Evolutionary conservation across 2,329 filamentous ascomycete species (phyloP), one percentile per base, ranked within the genome.

Genomic region (Aspergillus fumigatiaffinis): DNA sequence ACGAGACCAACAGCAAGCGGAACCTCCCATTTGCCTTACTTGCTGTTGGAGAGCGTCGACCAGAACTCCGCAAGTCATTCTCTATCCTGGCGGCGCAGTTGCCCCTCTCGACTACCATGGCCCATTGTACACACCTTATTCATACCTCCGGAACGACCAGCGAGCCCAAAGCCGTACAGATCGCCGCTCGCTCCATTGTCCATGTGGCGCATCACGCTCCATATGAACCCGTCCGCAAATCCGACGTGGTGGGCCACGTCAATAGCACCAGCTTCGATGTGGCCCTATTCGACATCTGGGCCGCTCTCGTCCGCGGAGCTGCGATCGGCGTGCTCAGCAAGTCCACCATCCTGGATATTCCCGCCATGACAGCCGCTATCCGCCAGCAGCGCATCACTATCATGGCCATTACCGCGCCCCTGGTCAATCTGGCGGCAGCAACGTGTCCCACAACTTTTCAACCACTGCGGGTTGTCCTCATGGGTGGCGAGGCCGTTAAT

Each of bases 221-320:
- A 0, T 58, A 63, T 38, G 56, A 60, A 17, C 60, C 62, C 5
- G 44, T 68, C 9, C 14, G 21, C 3, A 20, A 35, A 2, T 47
- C 44, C 1, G 63, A 68, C 50, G 42, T 49, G 0, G 62, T 68
- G 4, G 63, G 57, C 2, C 61, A 67, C 48, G 53, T 59, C 21
- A 66, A 66, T 42, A 68, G 60, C 35, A 58, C 59, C 38, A 62
- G 64, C n/a, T 68, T 68, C 46, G 66, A 68, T 44, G 59, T 68
- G 3, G 58, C 66, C 3, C 53, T 68, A 14, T 66, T 68, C 29
- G 66, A 68, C 14, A 60, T 68, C 10, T 68, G 66, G 66, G 60
- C 48, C 4, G 57, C 63, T 5, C 56, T 63, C 0, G 50, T 64
- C 1, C 55, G 54, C 4, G 66, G 66, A 4, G 64, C 65, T 23